phyloP scores from a whole-genome alignment of 2,329 filamentous ascomycete species.

The Stachybotrys echinatus region DNA sequence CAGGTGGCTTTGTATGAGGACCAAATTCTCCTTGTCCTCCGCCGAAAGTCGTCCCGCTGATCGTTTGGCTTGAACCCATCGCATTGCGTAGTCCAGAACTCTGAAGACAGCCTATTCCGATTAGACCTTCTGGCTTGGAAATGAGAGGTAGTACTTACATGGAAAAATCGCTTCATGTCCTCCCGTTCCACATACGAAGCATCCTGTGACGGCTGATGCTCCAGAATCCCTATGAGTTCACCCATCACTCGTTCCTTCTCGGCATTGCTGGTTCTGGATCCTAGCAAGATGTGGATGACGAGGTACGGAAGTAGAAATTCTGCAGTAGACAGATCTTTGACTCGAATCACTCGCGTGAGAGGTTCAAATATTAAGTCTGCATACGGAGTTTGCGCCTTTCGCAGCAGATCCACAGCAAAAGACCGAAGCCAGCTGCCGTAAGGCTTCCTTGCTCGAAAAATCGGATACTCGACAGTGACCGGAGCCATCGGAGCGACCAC shows the following conservation, averaged over 20 bases:
- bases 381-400: conserved; percentile 69
- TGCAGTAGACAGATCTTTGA: conserved; percentile 80
- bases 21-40: conserved; percentile 42
- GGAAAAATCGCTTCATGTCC: conserved; percentile 77
- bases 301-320: conserved; percentile 87
- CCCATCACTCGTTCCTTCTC: conserved; percentile 61
- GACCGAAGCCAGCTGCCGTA: conserved; percentile 79
- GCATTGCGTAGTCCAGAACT: conserved; percentile 83
- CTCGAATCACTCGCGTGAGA: conserved; percentile 73
- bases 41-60: conserved; percentile 19
- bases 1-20: conserved; percentile 45
- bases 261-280: conserved; percentile 53
- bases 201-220: conserved; percentile 46
- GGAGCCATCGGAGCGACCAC: conserved; percentile 59
- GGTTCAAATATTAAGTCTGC: conserved; percentile 75
- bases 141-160: conserved; percentile 50
- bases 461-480: conserved; percentile 63
- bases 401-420: conserved; percentile 77
- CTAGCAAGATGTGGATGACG: conserved; percentile 75
- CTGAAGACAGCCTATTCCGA: conserved; percentile 73
- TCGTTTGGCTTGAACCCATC: conserved; percentile 77
- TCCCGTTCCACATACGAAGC: conserved; percentile 61
- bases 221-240: conserved; percentile 73
- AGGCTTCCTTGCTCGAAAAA: conserved; percentile 62
- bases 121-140: conserved; percentile 11